Conservation (phyloP, 1,284 basidiomycete genomes). For the Ustilago hordei region DNA sequence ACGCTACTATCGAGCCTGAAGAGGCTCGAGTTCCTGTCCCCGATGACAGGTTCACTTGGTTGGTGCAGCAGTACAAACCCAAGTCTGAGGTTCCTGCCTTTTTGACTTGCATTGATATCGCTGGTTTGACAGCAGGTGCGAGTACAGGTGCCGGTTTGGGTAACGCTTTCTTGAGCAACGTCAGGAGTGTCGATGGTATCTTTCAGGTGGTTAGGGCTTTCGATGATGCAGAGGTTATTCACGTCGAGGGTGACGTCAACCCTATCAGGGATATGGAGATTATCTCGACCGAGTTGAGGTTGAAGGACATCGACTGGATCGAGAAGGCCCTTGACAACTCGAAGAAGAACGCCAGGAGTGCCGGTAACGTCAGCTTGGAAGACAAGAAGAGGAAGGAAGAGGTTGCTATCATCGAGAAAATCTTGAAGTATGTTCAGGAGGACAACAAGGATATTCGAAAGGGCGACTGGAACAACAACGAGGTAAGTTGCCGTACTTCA, state of each 20-base stretch:
- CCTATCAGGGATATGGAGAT: slow-evolving; percentile 98
- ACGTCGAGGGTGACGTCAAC: slow-evolving; percentile 98
- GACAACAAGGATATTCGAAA: slow-evolving; percentile 94
- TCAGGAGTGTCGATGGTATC: slow-evolving; percentile 98
- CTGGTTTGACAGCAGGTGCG: slow-evolving; percentile 94
- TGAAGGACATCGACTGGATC: slow-evolving; percentile 99
- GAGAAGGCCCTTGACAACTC: slow-evolving; percentile 84
- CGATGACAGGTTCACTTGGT: slow-evolving; percentile 93
- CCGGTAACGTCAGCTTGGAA: slow-evolving; percentile 82
- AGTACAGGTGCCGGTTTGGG: slow-evolving; percentile 98
- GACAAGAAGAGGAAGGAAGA: slow-evolving; percentile 98
- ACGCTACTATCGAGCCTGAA: slow-evolving; percentile 81
- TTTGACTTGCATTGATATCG: slow-evolving; percentile 98
- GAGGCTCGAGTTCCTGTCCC: slow-evolving; percentile 94
- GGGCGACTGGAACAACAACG: slow-evolving; percentile 94
- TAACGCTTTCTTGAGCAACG: slow-evolving; percentile 97
- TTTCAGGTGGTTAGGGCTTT: slow-evolving; percentile 99
- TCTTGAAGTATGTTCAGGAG: slow-evolving; percentile 81
- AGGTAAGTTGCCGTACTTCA: slow-evolving; percentile 76
- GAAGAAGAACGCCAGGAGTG: slow-evolving; percentile 61
- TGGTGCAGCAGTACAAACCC: slow-evolving; percentile 91
- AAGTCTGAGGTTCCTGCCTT: slow-evolving; percentile 88
- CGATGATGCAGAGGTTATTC: slow-evolving; percentile 97
- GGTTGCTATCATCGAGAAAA: slow-evolving; percentile 84
- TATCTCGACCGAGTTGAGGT: slow-evolving; percentile 81